A percentile compares a stretch with the other conserved stretches of the same genome.
Evolutionary conservation across 2,329 filamentous ascomycete genomes (phyloP).

Genomic region (Xylariaceae sp.): DNA sequence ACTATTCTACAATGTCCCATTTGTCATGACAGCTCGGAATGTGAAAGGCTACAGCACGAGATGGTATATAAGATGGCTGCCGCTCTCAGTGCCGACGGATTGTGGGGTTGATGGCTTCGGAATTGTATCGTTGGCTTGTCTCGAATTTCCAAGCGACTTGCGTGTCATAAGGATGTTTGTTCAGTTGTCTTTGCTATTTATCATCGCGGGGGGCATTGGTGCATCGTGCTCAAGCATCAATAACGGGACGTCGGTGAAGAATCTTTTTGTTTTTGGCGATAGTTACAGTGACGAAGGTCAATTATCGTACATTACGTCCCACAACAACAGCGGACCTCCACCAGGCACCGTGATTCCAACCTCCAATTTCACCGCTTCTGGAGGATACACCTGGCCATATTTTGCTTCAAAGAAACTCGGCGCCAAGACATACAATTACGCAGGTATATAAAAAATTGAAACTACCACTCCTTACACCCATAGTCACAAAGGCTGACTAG

Average conservation of each 20-base stretch:
- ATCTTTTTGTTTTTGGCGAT: constrained; percentile 69
- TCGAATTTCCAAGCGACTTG: too few species aligned
- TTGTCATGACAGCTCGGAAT: too few species aligned
- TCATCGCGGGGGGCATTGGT: too few species aligned
- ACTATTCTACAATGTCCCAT: too few species aligned
- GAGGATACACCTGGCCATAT: constrained; percentile 68
- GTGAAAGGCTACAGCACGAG: too few species aligned
- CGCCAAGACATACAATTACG: constrained; percentile 63
- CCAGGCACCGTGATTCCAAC: constrained; percentile 49
- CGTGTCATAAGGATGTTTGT: too few species aligned
- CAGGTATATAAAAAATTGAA: constrained; percentile 32
- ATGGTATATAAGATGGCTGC: too few species aligned
- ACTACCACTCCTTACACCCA: neutral
- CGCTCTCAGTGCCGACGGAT: too few species aligned
- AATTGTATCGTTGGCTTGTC: too few species aligned
- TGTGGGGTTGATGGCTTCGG: too few species aligned
- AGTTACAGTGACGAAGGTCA: constrained; percentile 75
- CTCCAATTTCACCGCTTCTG: constrained; percentile 55
- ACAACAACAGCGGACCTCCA: constrained; percentile 61
- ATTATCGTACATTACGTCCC: constrained; percentile 57
- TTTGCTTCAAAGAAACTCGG: constrained; percentile 61
- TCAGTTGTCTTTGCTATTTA: too few species aligned
- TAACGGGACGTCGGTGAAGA: constrained; percentile 44
- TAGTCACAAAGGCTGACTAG: neutral
- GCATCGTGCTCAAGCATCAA: too few species aligned